Conservation (phyloP, 2,329 filamentous ascomycete genomes). For the Juglanconis sp. region DNA sequence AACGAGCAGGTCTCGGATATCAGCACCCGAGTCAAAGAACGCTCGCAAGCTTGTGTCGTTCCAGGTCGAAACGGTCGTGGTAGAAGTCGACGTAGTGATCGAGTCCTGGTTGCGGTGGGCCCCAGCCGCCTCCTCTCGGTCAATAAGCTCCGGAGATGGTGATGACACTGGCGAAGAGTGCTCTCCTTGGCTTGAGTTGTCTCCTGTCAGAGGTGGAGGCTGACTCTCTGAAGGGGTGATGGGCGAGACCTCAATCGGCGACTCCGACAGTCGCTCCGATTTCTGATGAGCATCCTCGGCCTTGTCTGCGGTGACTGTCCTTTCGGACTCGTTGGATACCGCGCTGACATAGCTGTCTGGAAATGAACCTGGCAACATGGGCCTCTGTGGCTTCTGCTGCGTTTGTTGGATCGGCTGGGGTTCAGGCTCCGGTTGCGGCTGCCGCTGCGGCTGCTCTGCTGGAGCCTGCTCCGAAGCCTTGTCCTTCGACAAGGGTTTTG, state of each 20-base stretch:
- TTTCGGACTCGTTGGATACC: slow-evolving; percentile 28
- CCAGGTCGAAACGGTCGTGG: slow-evolving; percentile 67
- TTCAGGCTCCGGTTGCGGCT: slow-evolving; percentile 6
- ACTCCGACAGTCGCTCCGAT: slow-evolving; percentile 59
- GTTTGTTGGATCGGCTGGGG: slow-evolving; percentile 30
- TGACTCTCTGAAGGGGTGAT: slow-evolving; percentile 40
- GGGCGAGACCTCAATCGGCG: slow-evolving; percentile 64
- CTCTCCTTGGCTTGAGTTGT: slow-evolving; percentile 69
- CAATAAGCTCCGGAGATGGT: slow-evolving; percentile 59
- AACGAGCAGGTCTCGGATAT: slow-evolving; percentile 84
- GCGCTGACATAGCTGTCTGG: slow-evolving; percentile 38
- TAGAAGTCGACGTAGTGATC: slow-evolving; percentile 52
- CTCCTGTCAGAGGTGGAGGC: slow-evolving; percentile 65
- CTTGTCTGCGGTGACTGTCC: slow-evolving; percentile 28
- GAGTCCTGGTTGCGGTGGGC: slow-evolving; percentile 44
- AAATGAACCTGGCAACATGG: slow-evolving; percentile 38
- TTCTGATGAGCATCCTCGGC: slow-evolving; percentile 27
- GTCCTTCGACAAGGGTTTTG: slow-evolving; percentile 25
- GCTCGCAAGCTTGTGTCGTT: slow-evolving; percentile 80
- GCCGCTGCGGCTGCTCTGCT: background rate
- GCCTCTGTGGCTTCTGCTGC: slow-evolving; percentile 27
- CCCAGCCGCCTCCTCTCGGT: slow-evolving; percentile 41
- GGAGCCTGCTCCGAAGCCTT: background rate
- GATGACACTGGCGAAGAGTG: slow-evolving; percentile 61
- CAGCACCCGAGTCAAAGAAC: slow-evolving; percentile 86